A percentile compares a stretch with the other conserved stretches of the same genome.
phyloP scores from a whole-genome alignment of 371 early-diverging fungal species.

The Mucor mucedo region DNA sequence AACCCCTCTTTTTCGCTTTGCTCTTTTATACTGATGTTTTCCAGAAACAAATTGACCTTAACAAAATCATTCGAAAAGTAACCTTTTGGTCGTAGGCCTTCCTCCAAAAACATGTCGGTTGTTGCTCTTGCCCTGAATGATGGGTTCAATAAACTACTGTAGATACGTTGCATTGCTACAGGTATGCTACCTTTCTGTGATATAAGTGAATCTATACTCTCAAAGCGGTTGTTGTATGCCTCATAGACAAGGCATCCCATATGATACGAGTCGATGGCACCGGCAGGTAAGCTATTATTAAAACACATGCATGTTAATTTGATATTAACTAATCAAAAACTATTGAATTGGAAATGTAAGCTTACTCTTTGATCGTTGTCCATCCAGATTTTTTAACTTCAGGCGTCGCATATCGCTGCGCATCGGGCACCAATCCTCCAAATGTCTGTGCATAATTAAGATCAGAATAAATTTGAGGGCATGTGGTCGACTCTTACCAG shows the following conservation, averaged over 20 bases:
- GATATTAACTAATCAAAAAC: no score
- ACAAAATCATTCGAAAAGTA: conserved; percentile 85
- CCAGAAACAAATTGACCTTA: conserved; percentile 78
- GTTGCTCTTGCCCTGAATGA: conserved; percentile 66
- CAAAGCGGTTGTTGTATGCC: conserved; percentile 74
- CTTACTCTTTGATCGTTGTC: conserved; percentile 69
- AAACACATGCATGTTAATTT: not conserved
- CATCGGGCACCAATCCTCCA: conserved; percentile 70
- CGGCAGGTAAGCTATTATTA: conserved; percentile 39
- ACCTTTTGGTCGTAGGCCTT: conserved; percentile 61
- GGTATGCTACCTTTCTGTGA: conserved; percentile 69
- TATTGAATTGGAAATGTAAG: no score
- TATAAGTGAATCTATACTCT: conserved; percentile 65
- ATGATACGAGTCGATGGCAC: conserved; percentile 80
- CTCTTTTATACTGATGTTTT: conserved; percentile 89
- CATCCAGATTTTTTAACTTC: conserved; percentile 75
- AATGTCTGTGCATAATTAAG: conserved; percentile 50
- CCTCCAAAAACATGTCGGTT: conserved; percentile 74
- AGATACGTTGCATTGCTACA: conserved; percentile 53
- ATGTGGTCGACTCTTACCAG: conserved; percentile 41
- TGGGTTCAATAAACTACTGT: conserved; percentile 54
- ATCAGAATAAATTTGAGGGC: not conserved
- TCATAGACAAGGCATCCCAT: conserved; percentile 82
- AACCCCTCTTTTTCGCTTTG: conserved; percentile 80
- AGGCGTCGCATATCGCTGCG: conserved; percentile 73